Percentiles rank a stretch among this genome's conserved stretches.
Evolutionary conservation across 1,284 basidiomycete genomes (phyloP).

Genomic region (Ceratobasidium sp.): DNA sequence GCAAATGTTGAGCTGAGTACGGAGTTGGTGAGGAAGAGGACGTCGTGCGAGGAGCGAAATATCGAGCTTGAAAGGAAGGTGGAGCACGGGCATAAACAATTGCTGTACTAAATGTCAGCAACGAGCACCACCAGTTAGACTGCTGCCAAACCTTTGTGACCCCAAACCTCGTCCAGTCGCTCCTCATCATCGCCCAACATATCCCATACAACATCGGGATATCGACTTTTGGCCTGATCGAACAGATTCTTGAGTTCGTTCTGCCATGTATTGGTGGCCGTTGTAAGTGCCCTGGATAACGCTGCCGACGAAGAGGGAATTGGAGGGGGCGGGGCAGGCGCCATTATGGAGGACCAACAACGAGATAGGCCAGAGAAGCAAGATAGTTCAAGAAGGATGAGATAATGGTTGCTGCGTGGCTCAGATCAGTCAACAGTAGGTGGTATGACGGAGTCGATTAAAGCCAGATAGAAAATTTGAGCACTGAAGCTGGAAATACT

Average conservation of each 20-base stretch:
- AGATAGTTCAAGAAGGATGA: slow-evolving; percentile 4
- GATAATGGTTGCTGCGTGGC: slow-evolving; percentile 31
- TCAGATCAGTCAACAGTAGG: slow-evolving; percentile 26
- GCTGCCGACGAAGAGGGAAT: slow-evolving; percentile 56
- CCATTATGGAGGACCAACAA: slow-evolving; percentile 21
- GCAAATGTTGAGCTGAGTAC: slow-evolving; percentile 66
- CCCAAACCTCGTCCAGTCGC: slow-evolving; percentile 77
- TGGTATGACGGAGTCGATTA: slow-evolving; percentile 18
- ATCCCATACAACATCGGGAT: slow-evolving; percentile 95
- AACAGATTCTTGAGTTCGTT: slow-evolving; percentile 81
- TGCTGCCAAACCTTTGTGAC: slow-evolving; percentile 83
- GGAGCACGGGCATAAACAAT: slow-evolving; percentile 95
- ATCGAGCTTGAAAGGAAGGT: slow-evolving; percentile 85
- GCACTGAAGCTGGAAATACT: neutral
- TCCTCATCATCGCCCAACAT: slow-evolving; percentile 68
- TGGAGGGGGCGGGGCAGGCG: slow-evolving; percentile 35
- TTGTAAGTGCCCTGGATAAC: slow-evolving; percentile 72
- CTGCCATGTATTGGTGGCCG: slow-evolving; percentile 80
- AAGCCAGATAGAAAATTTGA: slow-evolving; percentile 11
- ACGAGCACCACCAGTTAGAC: neutral
- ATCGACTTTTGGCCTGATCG: slow-evolving; percentile 82
- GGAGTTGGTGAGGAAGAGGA: slow-evolving; percentile 67
- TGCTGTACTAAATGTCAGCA: slow-evolving; percentile 63
- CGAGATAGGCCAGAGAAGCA: slow-evolving; percentile 21
- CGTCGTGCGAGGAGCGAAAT: slow-evolving; percentile 75